phyloP scores from a whole-genome alignment of 2,329 filamentous ascomycete species.

The Sphaerulina populicola region DNA sequence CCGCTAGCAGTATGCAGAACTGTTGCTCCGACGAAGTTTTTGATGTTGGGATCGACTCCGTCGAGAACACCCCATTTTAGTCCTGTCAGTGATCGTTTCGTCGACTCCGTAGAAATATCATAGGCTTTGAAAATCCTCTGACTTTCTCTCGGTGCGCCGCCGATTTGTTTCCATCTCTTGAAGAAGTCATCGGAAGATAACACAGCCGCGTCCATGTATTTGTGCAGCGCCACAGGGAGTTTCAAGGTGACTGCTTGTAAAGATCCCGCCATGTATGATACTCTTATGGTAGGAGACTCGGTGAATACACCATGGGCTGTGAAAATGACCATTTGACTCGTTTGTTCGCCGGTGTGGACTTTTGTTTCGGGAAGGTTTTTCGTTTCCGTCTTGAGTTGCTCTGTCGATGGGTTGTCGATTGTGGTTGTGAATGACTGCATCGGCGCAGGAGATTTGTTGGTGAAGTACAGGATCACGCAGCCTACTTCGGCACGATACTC shows the following conservation, averaged over 20 bases:
- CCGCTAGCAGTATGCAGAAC: conserved; percentile 77
- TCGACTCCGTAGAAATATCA: conserved; percentile 62
- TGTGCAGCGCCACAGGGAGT: conserved; percentile 79
- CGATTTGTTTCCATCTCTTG: conserved; percentile 98
- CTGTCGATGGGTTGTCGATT: conserved; percentile 62
- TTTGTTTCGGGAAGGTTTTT: conserved; percentile 81
- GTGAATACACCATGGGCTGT: conserved; percentile 74
- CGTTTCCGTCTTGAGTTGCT: conserved; percentile 72
- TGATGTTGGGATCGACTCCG: conserved; percentile 80
- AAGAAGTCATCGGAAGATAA: conserved; percentile 90
- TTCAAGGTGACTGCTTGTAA: conserved; percentile 87
- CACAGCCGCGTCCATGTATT: conserved; percentile 92
- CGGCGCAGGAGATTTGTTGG: conserved; percentile 78
- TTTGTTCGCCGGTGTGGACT: conserved; percentile 65
- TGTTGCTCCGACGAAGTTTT: conserved; percentile 87
- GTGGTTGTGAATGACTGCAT: conserved; percentile 94
- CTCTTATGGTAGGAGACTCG: conserved; percentile 79
- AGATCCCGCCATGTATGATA: conserved; percentile 89
- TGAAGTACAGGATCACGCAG: conserved; percentile 90
- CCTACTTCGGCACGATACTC: conserved; percentile 95
- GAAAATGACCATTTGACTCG: conserved; percentile 91
- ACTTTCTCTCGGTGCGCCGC: conserved; percentile 74
- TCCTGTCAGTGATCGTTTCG: conserved; percentile 65
- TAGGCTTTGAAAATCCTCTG: conserved; percentile 70
- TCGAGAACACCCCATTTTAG: conserved; percentile 84